phyloP scores from a whole-genome alignment of 495 filamentous ascomycete genomes.

The Xeromyces bisporus region DNA sequence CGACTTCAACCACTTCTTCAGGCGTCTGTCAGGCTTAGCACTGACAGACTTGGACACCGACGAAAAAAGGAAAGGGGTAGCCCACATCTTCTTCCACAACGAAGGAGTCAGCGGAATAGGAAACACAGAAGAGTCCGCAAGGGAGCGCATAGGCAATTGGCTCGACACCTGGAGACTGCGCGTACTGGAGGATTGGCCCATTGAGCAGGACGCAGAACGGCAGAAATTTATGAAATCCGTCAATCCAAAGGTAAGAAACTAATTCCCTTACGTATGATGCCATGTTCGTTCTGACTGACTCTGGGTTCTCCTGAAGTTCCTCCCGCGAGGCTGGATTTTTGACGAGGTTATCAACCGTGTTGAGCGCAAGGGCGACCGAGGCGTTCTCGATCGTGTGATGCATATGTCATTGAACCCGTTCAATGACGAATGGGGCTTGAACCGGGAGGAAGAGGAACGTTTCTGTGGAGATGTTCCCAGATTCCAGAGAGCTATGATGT shows the following conservation, averaged over 20 bases:
- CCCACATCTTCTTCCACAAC: constrained; percentile 52
- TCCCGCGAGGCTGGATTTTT: constrained; percentile 77
- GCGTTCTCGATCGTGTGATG: constrained; percentile 59
- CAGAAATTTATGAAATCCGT: constrained; percentile 58
- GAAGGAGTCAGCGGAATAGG: constrained; percentile 42
- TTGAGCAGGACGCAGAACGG: constrained; percentile 40
- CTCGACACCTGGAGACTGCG: constrained; percentile 52
- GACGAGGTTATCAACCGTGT: constrained; percentile 84
- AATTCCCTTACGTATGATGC: neutral
- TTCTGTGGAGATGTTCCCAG: constrained; percentile 81
- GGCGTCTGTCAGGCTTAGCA: constrained; percentile 44
- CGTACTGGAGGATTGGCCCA: constrained; percentile 53
- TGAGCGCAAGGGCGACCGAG: constrained; percentile 66
- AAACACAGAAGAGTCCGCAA: constrained; percentile 40
- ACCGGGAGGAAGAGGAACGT: constrained; percentile 57
- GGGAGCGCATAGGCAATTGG: constrained; percentile 54
- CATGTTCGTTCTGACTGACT: neutral
- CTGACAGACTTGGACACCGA: constrained; percentile 43
- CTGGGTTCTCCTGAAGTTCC: constrained; percentile 32
- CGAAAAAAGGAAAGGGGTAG: constrained; percentile 36
- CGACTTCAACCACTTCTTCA: constrained; percentile 88
- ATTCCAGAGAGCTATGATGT: constrained; percentile 65
- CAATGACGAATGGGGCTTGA: constrained; percentile 56
- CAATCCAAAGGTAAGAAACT: constrained; percentile 53
- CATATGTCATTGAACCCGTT: constrained; percentile 69